A percentile compares a stretch with the other conserved stretches of the same genome.
Conservation (phyloP, 768 basidiomycete species). For the Hericium alpestre region DNA sequence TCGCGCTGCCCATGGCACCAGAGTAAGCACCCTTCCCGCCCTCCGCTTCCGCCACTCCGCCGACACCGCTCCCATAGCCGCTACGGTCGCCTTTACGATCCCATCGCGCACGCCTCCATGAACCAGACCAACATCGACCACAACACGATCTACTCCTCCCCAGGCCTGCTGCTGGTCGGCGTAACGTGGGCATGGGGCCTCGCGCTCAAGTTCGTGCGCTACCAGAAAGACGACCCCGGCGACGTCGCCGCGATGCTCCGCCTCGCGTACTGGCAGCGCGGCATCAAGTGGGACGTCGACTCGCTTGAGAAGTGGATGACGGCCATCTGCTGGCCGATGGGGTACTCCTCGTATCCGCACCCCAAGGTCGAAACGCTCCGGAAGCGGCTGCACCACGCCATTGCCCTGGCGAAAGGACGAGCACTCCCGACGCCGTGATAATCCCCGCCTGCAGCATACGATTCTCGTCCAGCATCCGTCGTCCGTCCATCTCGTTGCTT, state of each 20-base stretch:
- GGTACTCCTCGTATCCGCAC: slow-evolving; percentile 39
- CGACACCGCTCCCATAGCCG: slow-evolving; percentile 8
- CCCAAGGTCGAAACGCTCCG: slow-evolving; percentile 35
- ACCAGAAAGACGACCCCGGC: slow-evolving; percentile 47
- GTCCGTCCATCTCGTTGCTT: background rate
- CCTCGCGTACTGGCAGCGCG: slow-evolving; percentile 43
- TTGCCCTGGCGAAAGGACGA: slow-evolving; percentile 17
- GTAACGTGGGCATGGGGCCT: slow-evolving; percentile 67
- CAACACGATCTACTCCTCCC: slow-evolving; percentile 48
- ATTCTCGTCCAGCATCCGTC: background rate
- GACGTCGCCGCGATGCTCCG: slow-evolving; percentile 64
- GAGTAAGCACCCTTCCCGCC: slow-evolving; percentile 34
- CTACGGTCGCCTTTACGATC: slow-evolving; percentile 34
- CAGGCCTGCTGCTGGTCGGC: slow-evolving; percentile 44
- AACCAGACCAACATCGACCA: slow-evolving; percentile 15
- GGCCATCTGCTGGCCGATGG: slow-evolving; percentile 53
- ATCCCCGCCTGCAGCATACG: background rate
- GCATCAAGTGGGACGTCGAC: slow-evolving; percentile 43
- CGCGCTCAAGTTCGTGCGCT: slow-evolving; percentile 63
- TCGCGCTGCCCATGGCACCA: slow-evolving; percentile 54
- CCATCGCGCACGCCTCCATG: slow-evolving; percentile 42
- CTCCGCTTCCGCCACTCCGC: background rate
- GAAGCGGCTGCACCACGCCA: slow-evolving; percentile 44
- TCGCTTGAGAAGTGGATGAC: slow-evolving; percentile 49
- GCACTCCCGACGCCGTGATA: background rate